These are phyloP conservation scores for Silene conica DNA, from an alignment of 148 eudicot genomes.

Conservation along the genomic window DNA sequence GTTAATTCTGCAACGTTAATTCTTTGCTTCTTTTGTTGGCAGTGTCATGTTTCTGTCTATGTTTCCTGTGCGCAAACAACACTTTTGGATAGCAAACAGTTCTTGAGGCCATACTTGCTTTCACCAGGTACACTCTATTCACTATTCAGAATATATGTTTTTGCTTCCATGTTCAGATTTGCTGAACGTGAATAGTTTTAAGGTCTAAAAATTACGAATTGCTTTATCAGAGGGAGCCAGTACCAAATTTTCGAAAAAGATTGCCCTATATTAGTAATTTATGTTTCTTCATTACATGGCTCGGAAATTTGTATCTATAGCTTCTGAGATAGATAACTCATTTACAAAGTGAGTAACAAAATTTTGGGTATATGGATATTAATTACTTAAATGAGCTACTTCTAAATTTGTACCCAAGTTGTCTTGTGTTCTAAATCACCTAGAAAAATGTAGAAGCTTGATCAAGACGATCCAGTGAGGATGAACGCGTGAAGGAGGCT, in stretches of 20 bases:
- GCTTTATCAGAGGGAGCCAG: too few species aligned
- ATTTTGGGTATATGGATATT: too few species aligned
- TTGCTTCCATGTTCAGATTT: constrained; percentile 2
- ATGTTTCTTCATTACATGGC: too few species aligned
- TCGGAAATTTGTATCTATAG: too few species aligned
- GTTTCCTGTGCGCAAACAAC: constrained; percentile 94
- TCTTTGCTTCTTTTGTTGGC: constrained; percentile 26
- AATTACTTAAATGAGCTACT: too few species aligned
- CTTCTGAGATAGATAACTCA: too few species aligned
- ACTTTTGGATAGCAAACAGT: constrained; percentile 92
- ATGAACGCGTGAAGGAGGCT: constrained; percentile 85
- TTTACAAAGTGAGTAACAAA: too few species aligned
- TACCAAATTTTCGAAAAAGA: too few species aligned
- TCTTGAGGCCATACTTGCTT: constrained; percentile 82
- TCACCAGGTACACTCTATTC: constrained; percentile 64
- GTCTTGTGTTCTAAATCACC: too few species aligned
- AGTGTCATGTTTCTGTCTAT: constrained; percentile 85
- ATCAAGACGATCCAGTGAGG: constrained; percentile 47
- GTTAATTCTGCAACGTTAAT: background rate
- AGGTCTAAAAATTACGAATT: background rate
- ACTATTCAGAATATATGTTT: constrained; percentile 10
- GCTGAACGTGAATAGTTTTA: background rate
- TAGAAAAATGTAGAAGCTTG: background rate
- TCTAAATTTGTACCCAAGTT: too few species aligned
- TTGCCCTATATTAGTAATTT: too few species aligned